These are phyloP conservation scores for Nothopassalora personata DNA, from an alignment of 2,329 filamentous ascomycete species.

Conservation along the genomic window DNA sequence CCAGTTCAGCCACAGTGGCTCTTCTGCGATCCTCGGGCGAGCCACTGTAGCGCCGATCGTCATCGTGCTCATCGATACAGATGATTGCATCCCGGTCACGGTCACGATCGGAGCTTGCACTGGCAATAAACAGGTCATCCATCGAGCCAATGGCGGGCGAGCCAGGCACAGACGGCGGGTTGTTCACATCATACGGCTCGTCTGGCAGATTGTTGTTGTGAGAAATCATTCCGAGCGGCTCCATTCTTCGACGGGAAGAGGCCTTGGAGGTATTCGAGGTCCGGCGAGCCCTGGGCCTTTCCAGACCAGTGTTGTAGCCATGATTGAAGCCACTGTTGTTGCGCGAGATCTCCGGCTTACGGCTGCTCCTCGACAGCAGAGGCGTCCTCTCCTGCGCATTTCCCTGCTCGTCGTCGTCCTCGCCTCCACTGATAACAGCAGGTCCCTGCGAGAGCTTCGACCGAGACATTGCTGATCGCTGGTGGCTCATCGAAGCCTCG, in stretches of 20 bases:
- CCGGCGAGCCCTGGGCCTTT: conserved; percentile 24
- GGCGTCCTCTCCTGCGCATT: conserved; percentile 51
- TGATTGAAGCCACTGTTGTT: conserved; percentile 26
- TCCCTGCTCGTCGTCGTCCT: conserved; percentile 45
- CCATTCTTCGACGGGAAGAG: conserved; percentile 20
- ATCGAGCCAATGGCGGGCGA: conserved; percentile 53
- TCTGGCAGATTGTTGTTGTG: conserved; percentile 11
- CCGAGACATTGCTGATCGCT: conserved; percentile 8
- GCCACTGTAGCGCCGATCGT: conserved; percentile 31
- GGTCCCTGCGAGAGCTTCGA: neutral
- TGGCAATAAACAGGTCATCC: conserved; percentile 64
- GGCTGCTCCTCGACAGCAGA: conserved; percentile 39
- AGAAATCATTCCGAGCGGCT: conserved; percentile 9
- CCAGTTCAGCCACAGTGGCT: conserved; percentile 56
- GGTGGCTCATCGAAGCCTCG: conserved; percentile 11
- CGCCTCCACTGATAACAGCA: conserved; percentile 38
- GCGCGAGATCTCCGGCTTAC: conserved; percentile 28
- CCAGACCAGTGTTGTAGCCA: conserved; percentile 24
- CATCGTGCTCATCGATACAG: conserved; percentile 42
- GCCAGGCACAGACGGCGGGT: conserved; percentile 57
- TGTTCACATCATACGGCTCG: conserved; percentile 53
- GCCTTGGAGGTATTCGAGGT: conserved; percentile 24
- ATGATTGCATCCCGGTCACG: conserved; percentile 45
- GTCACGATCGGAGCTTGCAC: conserved; percentile 38
- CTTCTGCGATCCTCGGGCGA: conserved; percentile 40